Base-by-base conservation (phyloP, 805 yeast genomes). In the Candida palmyrensis region DNA sequence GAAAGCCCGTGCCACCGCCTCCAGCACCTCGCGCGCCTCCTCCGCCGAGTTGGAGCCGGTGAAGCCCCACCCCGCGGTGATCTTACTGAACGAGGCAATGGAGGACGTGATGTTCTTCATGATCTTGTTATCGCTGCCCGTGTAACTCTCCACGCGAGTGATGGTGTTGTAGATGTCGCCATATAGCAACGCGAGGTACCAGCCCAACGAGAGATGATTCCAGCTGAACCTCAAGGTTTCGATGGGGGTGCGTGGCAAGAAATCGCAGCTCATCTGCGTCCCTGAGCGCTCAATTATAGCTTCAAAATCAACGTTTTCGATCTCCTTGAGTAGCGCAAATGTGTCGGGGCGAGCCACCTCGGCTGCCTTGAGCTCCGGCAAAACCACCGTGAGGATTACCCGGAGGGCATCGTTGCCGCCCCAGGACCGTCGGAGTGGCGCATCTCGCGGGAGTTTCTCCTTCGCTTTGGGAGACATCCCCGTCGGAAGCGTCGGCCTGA, bases 111-210 rank as follows among this genome's bases (percentile, higher is more conserved):
- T 32, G 41, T 59, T 75, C 38, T 54, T 66, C 59, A 43, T 75
- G 43, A 68, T 45, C 18, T 53, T 53, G 29, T 45, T 54, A 31
- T 50, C 51, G 9, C 44, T 51, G 6, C 58, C 51, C 17, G 47
- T 40, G 37, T 39, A 43, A 6, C 32, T 29, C 24, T 43, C 43
- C 10, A 57, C 51, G 17, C 25, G 39, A 14, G 50, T 53, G 5
- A 38, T 23, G 4, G 59, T 39, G 33, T 50, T 43, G 44, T 67
- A 82, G 0, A 82, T 68, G 20, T 63, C 57, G 2, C 79, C 75
- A 79, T 84, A 82, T 17, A 84, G 46, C 7, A 82, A 59, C 4
- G 82, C 70, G 25, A 71, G 66, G 53, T 84, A 84, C 95, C 95
- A 85, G 0, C 88, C 89, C 16, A 83, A 57, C 0, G 85, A 77